Evolutionary conservation across 768 basidiomycete genomes (phyloP).

Genomic region (Crassisporium funariophilum): DNA sequence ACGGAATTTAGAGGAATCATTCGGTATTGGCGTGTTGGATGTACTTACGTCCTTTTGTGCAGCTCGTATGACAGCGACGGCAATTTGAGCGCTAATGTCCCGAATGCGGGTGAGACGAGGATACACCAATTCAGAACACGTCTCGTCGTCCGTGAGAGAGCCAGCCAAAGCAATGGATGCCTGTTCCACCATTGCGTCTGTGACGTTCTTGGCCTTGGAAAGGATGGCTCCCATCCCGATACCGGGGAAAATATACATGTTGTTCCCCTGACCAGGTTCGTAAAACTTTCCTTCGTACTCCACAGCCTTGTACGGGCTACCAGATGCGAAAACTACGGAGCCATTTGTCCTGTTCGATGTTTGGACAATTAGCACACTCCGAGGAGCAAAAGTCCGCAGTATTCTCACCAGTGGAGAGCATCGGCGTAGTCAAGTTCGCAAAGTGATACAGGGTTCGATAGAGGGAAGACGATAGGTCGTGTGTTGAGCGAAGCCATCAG

Average conservation of each 20-base stretch:
- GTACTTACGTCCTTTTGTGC: slow-evolving; percentile 63
- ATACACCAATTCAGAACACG: slow-evolving; percentile 58
- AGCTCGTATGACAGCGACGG: slow-evolving; percentile 60
- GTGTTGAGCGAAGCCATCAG: slow-evolving; percentile 65
- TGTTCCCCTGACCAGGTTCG: slow-evolving; percentile 80
- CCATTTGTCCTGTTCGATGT: slow-evolving; percentile 55
- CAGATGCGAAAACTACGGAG: slow-evolving; percentile 69
- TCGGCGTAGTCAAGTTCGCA: slow-evolving; percentile 63
- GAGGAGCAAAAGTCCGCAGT: not conserved
- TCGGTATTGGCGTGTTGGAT: not conserved
- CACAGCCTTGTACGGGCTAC: slow-evolving; percentile 65
- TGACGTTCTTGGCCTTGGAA: slow-evolving; percentile 57
- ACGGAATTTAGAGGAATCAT: not conserved
- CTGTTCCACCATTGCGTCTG: slow-evolving; percentile 71
- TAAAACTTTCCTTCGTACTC: slow-evolving; percentile 47
- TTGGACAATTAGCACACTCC: not conserved
- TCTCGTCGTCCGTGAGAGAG: slow-evolving; percentile 59
- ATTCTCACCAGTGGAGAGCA: slow-evolving; percentile 55
- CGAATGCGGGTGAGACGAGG: slow-evolving; percentile 69
- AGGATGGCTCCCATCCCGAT: slow-evolving; percentile 67
- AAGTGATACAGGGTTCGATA: slow-evolving; percentile 71
- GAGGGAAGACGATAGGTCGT: slow-evolving; percentile 80
- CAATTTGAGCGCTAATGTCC: slow-evolving; percentile 64
- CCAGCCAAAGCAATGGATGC: slow-evolving; percentile 62
- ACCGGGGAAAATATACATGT: slow-evolving; percentile 72